phyloP scores from a whole-genome alignment of 208 protist species.

The Leishmania major region DNA sequence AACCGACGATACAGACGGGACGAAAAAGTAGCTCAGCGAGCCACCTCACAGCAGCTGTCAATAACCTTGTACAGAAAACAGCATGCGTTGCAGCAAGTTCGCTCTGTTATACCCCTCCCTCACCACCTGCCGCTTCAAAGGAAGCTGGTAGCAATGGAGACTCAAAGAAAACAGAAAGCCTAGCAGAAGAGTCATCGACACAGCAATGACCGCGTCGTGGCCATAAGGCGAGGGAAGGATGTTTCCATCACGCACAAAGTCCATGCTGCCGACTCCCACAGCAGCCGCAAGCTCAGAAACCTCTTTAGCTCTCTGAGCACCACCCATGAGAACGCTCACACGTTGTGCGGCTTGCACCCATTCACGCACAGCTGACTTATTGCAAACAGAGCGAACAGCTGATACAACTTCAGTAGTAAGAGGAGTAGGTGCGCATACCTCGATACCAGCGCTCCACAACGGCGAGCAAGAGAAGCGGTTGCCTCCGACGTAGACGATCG shows the following conservation, averaged over 20 bases:
- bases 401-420: not conserved
- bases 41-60: no score
- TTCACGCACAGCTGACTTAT: conserved; percentile 18
- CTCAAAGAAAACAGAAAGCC: not conserved
- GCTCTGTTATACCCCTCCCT: not conserved
- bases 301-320: conserved; percentile 38
- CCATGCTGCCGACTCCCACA: conserved; percentile 20
- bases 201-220: not conserved
- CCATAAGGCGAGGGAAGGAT: conserved; percentile 14
- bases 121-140: not conserved
- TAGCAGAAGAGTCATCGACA: conserved; percentile 15
- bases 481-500: conserved; percentile 10
- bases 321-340: conserved; percentile 47
- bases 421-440: not conserved
- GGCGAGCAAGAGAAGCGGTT: not conserved
- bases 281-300: conserved; percentile 33
- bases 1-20: not conserved
- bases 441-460: not conserved
- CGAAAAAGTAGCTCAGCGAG: no score
- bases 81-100: not conserved
- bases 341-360: conserved; percentile 20
- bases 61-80: not conserved
- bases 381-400: not conserved
- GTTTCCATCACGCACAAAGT: conserved; percentile 20
- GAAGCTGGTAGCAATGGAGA: not conserved